Conservation (phyloP, 306 rosid species). For the Citrullus colocynthis region DNA sequence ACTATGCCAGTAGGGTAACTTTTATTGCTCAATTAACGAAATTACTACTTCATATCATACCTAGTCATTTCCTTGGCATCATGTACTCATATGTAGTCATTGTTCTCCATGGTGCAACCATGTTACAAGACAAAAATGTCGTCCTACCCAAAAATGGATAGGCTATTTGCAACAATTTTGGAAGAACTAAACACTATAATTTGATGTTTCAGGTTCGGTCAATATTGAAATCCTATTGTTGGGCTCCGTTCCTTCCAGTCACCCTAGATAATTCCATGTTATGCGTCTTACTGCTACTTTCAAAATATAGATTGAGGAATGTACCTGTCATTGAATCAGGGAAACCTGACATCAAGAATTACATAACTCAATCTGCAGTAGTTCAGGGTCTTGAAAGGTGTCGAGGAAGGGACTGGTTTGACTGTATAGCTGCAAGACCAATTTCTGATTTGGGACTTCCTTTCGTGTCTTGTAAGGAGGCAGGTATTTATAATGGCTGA, state of each 20-base stretch:
- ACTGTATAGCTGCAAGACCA: conserved; percentile 46
- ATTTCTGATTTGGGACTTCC: conserved; percentile 79
- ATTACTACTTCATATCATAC: background rate
- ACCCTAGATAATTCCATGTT: conserved; percentile 53
- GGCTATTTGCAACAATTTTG: background rate
- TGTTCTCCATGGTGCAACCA: background rate
- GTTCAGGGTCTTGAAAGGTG: conserved; percentile 76
- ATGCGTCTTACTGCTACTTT: conserved; percentile 71
- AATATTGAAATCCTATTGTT: conserved; percentile 51
- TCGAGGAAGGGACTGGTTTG: conserved; percentile 86
- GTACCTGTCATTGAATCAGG: conserved; percentile 81
- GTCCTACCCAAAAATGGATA: background rate
- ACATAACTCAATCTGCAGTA: conserved; percentile 86
- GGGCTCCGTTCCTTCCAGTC: conserved; percentile 83
- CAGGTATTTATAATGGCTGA: conserved; percentile 7
- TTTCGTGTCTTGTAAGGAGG: conserved; percentile 59
- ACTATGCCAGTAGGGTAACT: background rate
- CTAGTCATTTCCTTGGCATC: background rate
- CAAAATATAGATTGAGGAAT: conserved; percentile 81
- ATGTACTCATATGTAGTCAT: background rate
- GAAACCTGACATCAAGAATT: conserved; percentile 50
- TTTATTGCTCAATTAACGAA: background rate
- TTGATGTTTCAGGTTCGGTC: conserved; percentile 52
- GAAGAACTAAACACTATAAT: background rate
- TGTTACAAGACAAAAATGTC: background rate